Evolutionary conservation across 352 stramenopile species (phyloP), one percentile per base, ranked within the genome.

Genomic region (Phytophthora palmivora): DNA sequence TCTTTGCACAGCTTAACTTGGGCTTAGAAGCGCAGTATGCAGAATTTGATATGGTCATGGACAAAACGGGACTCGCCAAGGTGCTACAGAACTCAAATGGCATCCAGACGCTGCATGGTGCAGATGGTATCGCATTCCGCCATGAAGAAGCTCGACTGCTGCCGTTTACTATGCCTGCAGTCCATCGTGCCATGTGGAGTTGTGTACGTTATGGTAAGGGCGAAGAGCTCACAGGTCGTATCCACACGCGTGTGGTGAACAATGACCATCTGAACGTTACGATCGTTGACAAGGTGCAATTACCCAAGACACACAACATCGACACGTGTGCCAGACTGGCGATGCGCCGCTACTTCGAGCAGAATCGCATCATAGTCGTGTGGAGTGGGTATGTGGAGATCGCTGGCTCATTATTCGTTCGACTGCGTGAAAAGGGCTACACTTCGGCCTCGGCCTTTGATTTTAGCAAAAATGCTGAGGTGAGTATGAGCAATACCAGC

Each of bases 331-430:
- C 53, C 10, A 60, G 57, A 10, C 43, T 72, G 3, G 66, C 60
- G 6, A 64, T 69, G 47, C 67, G 65, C 0, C 68, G 64, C 4
- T 77, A 70, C 37, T 51, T 67, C 12, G 56, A 74, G 24, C 19
- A 54, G 4, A 26, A 62, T 42, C 70, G 63, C 6, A 49, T 62
- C 16, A 51, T 74, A 7, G 26, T 71, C 5, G 59, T 82, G 10
- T 82, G 70, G 67, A 73, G 58, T 6, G 57, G 53, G n/a, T 67
- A 70, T 26, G 62, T 79, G 12, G 70, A 82, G 59, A 59, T 72
- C 1, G 32, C 58, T 10, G 74, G 70, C 0, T 70, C 57, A 0
- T 39, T 79, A 16, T 72, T 61, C 24, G 62, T 82, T 32, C 70
- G 67, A 4, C 50, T 82, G 22, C 67, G 50, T 10, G 74, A 82